A percentile compares a stretch with the other conserved stretches of the same genome.
These are phyloP conservation scores for Vigna trinervia DNA, from an alignment of 306 rosid species.

Conservation along the genomic window DNA sequence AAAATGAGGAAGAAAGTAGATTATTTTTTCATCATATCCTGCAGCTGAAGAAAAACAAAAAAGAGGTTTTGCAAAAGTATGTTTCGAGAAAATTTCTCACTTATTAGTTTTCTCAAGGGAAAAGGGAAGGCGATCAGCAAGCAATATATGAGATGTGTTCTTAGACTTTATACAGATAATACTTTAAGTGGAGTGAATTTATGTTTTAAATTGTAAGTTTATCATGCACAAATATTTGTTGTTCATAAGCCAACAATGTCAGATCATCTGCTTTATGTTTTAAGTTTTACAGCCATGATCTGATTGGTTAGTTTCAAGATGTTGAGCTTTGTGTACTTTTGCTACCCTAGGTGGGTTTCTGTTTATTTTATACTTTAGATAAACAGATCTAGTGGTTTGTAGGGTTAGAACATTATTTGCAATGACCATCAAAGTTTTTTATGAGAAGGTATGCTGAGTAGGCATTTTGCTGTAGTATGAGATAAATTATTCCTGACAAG, in stretches of 20 bases:
- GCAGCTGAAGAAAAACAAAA: conserved; percentile 13
- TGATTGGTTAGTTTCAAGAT: conserved; percentile 32
- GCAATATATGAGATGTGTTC: conserved; percentile 29
- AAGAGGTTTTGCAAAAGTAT: neutral
- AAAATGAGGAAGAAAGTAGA: conserved; percentile 15
- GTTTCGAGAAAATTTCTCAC: neutral
- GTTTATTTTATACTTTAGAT: neutral
- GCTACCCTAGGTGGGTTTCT: neutral
- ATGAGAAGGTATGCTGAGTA: conserved; percentile 3
- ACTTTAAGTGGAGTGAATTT: neutral
- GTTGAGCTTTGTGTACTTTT: neutral
- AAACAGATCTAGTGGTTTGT: neutral
- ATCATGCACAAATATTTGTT: too few species aligned
- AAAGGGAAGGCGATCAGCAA: conserved; percentile 1
- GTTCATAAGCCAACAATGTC: too few species aligned
- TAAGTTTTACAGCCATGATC: neutral
- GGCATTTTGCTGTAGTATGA: conserved; percentile 30
- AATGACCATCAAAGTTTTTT: neutral
- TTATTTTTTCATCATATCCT: neutral
- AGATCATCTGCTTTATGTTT: conserved; percentile 22
- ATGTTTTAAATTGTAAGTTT: too few species aligned
- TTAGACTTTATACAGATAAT: neutral
- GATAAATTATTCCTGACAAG: conserved; percentile 25
- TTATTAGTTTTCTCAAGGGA: neutral
- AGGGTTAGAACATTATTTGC: neutral